Percentiles rank a stretch among this genome's conserved stretches.
These are phyloP conservation scores for Cubamyces sp. DNA, from an alignment of 768 basidiomycete species.

Conservation along the genomic window DNA sequence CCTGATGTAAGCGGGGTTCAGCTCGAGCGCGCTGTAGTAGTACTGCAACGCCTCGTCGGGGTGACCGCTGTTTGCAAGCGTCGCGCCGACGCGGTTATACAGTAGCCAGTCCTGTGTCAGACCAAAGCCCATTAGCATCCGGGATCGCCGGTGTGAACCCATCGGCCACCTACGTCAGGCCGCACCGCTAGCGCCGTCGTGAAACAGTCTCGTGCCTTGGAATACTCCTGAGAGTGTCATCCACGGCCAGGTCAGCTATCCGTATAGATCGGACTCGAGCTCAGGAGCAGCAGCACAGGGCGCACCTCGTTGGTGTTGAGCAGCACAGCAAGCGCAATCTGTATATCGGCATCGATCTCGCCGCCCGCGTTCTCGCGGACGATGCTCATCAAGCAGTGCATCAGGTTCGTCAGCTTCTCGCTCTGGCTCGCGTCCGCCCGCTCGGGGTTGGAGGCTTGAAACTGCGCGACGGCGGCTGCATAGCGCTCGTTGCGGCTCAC, in stretches of 20 bases:
- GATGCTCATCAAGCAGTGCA: conserved; percentile 82
- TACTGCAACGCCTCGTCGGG: conserved; percentile 84
- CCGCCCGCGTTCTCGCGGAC: conserved; percentile 61
- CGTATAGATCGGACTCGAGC: not conserved
- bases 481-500: conserved; percentile 66
- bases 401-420: conserved; percentile 56
- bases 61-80: conserved; percentile 86
- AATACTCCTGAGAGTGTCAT: conserved; percentile 67
- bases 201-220: conserved; percentile 94
- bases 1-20: conserved; percentile 89
- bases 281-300: conserved; percentile 1
- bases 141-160: not conserved
- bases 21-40: conserved; percentile 82
- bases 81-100: conserved; percentile 93
- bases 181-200: conserved; percentile 82
- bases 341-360: conserved; percentile 89
- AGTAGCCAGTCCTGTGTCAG: conserved; percentile 79
- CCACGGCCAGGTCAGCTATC: not conserved
- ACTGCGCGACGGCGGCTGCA: conserved; percentile 45
- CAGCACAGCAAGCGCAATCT: conserved; percentile 91
- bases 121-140: not conserved
- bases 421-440: conserved; percentile 35
- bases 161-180: conserved; percentile 65
- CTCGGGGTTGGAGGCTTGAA: conserved; percentile 39
- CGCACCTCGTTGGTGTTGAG: conserved; percentile 88